These are phyloP conservation scores for Akanthomyces muscarius DNA, from an alignment of 2,329 filamentous ascomycete genomes.

Conservation along the genomic window DNA sequence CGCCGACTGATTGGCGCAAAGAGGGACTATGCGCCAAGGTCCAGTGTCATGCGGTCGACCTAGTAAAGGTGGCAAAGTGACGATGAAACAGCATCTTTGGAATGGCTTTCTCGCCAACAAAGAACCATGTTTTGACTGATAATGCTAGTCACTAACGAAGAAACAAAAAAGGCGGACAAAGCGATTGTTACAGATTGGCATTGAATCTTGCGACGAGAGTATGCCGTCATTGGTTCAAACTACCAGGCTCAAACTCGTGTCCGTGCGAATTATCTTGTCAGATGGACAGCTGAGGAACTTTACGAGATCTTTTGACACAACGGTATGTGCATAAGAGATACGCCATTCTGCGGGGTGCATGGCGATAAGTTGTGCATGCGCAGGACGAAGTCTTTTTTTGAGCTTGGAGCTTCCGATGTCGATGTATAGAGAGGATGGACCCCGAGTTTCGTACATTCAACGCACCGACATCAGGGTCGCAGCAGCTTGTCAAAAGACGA, in stretches of 20 bases:
- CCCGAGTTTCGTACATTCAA: background rate
- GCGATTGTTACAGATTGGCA: slow-evolving; percentile 7
- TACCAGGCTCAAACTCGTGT: background rate
- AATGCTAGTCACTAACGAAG: background rate
- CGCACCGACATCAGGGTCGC: slow-evolving; percentile 2
- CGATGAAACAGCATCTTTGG: background rate
- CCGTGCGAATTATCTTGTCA: background rate
- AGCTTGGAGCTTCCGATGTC: background rate
- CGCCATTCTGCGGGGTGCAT: background rate
- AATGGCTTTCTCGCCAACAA: background rate
- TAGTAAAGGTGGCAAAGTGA: background rate
- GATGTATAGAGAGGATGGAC: background rate
- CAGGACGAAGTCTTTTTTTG: too few relatives aligned
- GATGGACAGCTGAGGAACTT: background rate
- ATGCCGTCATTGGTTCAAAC: background rate
- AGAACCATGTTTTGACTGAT: background rate
- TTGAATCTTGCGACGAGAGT: background rate
- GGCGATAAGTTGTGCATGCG: too few relatives aligned
- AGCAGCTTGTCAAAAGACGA: background rate
- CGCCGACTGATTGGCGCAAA: background rate
- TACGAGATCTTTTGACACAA: background rate
- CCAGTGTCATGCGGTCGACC: background rate
- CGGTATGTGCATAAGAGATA: background rate
- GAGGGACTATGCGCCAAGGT: background rate
- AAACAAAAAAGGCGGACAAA: slow-evolving; percentile 6